phyloP scores from a whole-genome alignment of 495 filamentous ascomycete genomes.

The Neurospora sp. region DNA sequence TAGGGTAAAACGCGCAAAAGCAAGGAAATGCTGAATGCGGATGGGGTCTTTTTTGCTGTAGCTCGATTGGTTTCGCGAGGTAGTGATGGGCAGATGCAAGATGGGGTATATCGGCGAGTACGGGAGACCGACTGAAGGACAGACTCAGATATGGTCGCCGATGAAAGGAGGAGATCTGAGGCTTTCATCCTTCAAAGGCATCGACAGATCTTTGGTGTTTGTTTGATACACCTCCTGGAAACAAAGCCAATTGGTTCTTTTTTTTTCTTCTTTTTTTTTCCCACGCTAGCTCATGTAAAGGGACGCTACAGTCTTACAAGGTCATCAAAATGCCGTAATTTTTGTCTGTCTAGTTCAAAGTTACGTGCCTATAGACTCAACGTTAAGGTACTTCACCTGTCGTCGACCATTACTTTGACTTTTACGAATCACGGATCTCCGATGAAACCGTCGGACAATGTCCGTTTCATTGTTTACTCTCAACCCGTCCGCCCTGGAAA shows the following conservation, averaged over 20 bases:
- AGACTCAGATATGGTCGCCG: neutral
- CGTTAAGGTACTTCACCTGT: neutral
- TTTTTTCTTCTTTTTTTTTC: neutral
- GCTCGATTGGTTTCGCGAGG: neutral
- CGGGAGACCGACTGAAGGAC: neutral
- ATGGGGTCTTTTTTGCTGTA: neutral
- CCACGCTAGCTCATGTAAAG: neutral
- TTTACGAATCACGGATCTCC: neutral
- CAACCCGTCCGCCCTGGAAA: neutral
- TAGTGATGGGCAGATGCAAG: neutral
- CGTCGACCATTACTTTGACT: neutral
- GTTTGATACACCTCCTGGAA: neutral
- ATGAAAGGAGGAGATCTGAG: neutral
- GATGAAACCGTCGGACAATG: neutral
- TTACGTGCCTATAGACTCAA: neutral
- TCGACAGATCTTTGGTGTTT: neutral
- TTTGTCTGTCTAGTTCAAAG: neutral
- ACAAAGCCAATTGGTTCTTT: neutral
- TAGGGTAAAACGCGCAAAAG: neutral
- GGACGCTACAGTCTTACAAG: neutral
- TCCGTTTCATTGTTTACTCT: neutral
- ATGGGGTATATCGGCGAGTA: neutral
- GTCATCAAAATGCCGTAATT: neutral
- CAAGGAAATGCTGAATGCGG: neutral
- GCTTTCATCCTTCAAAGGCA: neutral